Evolutionary conservation across 495 filamentous ascomycete species (phyloP).

Genomic region (Aspergillus sclerotioniger): DNA sequence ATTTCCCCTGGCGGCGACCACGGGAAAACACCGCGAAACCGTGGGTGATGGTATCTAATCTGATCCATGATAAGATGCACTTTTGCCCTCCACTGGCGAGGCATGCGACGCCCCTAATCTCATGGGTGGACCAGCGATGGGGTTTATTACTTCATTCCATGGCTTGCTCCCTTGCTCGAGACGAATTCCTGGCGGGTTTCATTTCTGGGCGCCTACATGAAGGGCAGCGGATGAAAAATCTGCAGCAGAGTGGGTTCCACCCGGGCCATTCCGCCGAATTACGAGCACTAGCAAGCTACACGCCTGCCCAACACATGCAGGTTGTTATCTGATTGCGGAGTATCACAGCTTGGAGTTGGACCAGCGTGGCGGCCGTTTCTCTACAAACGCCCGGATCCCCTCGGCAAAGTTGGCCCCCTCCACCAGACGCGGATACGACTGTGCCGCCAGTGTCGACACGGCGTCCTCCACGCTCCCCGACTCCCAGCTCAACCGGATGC

Average conservation of each 20-base stretch:
- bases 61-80: neutral
- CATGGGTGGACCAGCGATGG: neutral
- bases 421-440: slow-evolving; percentile 59
- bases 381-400: slow-evolving; percentile 75
- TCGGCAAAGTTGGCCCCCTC: slow-evolving; percentile 73
- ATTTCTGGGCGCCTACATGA: no score
- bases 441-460: slow-evolving; percentile 54
- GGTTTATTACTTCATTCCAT: neutral
- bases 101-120: neutral
- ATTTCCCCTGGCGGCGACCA: no score
- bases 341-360: slow-evolving; percentile 65
- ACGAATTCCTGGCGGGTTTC: no score
- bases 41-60: neutral
- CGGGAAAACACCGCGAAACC: no score
- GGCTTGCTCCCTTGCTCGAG: no score
- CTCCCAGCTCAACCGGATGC: slow-evolving; percentile 68
- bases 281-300: neutral
- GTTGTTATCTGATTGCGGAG: neutral
- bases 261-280: no score
- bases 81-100: neutral
- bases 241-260: no score
- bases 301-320: neutral
- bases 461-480: slow-evolving; percentile 61
- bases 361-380: slow-evolving; percentile 73
- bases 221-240: no score